Conservation (phyloP, 495 filamentous ascomycete species). For the Penicillium alfredii region DNA sequence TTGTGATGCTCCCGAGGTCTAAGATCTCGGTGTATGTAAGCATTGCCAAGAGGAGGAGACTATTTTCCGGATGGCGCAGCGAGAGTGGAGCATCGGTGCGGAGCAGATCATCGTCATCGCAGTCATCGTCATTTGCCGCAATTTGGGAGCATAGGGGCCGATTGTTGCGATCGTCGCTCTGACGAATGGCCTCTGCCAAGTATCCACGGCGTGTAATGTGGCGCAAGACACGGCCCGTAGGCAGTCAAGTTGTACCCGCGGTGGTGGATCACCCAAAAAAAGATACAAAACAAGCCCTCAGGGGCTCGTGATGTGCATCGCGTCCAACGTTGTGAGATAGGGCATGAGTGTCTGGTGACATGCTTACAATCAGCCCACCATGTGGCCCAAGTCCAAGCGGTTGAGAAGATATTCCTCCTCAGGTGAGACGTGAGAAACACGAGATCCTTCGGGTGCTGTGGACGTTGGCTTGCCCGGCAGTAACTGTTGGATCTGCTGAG, state of each 20-base stretch:
- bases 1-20: too few relatives aligned
- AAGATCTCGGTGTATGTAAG: too few relatives aligned
- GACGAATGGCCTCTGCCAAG: too few relatives aligned
- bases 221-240: too few relatives aligned
- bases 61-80: conserved; percentile 11
- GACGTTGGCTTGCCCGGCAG: conserved; percentile 19
- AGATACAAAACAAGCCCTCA: too few relatives aligned
- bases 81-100: conserved; percentile 13
- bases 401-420: conserved; percentile 24
- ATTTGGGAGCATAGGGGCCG: conserved; percentile 1
- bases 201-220: too few relatives aligned
- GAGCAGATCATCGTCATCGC: conserved; percentile 15
- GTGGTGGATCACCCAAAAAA: too few relatives aligned
- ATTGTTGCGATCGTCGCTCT: conserved; percentile 2
- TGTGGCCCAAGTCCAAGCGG: conserved; percentile 23
- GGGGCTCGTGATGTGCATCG: too few relatives aligned
- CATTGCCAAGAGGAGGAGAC: conserved; percentile 19
- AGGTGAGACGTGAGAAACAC: conserved; percentile 5
- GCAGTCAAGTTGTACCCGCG: too few relatives aligned
- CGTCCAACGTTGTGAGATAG: too few relatives aligned
- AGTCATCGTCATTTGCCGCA: too few relatives aligned
- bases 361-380: background rate
- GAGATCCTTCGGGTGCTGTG: conserved; percentile 4
- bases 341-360: too few relatives aligned
- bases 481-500: conserved; percentile 26